Evolutionary conservation across 345 rosid species (phyloP), one percentile per base, ranked within the genome.

Genomic region (Citrus sp.): DNA sequence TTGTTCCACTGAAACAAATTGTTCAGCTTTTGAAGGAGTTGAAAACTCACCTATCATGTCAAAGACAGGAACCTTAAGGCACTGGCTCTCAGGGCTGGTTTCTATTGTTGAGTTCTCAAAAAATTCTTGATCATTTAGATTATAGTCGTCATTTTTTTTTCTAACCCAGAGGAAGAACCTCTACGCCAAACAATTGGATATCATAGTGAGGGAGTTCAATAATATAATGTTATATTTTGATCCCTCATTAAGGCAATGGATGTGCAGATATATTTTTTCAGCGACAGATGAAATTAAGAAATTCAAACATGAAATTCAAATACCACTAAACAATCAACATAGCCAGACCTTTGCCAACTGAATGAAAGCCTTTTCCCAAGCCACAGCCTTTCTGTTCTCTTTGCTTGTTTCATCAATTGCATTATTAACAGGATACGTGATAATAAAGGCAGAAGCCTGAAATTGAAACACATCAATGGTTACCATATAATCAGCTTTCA

Each of bases 311-410:
- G 18, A 80, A 72, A 55, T 62, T 9, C n/a, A 38, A 32, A 64
- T 51, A 51, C 13, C 24, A 64, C 34, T 65, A 27, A 49, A 49
- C 13, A 63, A 64, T n/a, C 32, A 70, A 61, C 38, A 25, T 73
- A 76, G 64, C 72, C 89, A 82, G 73, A 93, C 99, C 99, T 95
- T 93, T 35, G 87, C 95, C 80, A 95, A 83, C 78, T 88, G 87
- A 85, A 93, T 89, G 87, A 95, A 95, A 79, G 92, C 91, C 84
- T 92, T 91, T 80, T 95, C 99, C 99, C 99, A 95, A 75, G 98
- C 95, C 79, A 92, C 80, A 56, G 94, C 98, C 85, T 82, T 92
- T 76, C 85, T 89, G 82, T 79, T 92, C 80, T 83, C 85, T 35
- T 84, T 82, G 72, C 89, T 87, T 69, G 89, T 86, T 74, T 87